Base-by-base conservation (phyloP, 805 yeast genomes). In the Yamadazyma philogaea region DNA sequence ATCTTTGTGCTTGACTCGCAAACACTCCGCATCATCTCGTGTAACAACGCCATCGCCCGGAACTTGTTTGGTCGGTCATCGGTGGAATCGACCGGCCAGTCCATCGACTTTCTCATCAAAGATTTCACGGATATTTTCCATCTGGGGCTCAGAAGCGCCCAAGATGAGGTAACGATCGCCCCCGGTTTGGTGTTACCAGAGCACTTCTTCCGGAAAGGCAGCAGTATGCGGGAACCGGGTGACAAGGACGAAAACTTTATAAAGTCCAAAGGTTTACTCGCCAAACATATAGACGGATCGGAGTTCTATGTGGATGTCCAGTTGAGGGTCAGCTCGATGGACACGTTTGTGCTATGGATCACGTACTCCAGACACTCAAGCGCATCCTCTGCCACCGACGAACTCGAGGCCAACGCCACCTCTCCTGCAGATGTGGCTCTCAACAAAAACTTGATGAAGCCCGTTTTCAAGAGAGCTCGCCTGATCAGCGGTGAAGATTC, bases 121-220 rank as follows among this genome's bases (percentile, higher is more conserved):
- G 64, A 73, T 14, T 87, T 88, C 54, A 56, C 74, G 2, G 60
- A 63, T 3, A 63, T 79, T 16, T 56, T 81, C 38, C 57, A 62
- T 1, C 48, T 56, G 16, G 79, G 82, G 1, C 44, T 61, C 11
- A 60, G 59, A 2, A 59, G 56, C 21, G 57, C 56, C 31, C 37
- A 46, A 4, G 55, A 56, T 7, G 50, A 46, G 0, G 47, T 57
- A 22, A 50, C 54, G 16, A 42, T 65, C 18, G 58, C 54, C 6
- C 78, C 84, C 0, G 96, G 96, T 1, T 63, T 87, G 39, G 96
- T 90, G 0, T 66, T 90, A 10, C 95, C 97, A 0, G 98, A 90
- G 60, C 96, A 89, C 62, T 84, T 85, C 57, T 89, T 91, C 65
- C 75, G 97, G 48, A 81, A 82, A 50, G 72, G 79, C 40, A 70